Evolutionary conservation across 2,329 filamentous ascomycete species (phyloP), one percentile per base, ranked within the genome.

Genomic region (Penicillium brevicompactum): DNA sequence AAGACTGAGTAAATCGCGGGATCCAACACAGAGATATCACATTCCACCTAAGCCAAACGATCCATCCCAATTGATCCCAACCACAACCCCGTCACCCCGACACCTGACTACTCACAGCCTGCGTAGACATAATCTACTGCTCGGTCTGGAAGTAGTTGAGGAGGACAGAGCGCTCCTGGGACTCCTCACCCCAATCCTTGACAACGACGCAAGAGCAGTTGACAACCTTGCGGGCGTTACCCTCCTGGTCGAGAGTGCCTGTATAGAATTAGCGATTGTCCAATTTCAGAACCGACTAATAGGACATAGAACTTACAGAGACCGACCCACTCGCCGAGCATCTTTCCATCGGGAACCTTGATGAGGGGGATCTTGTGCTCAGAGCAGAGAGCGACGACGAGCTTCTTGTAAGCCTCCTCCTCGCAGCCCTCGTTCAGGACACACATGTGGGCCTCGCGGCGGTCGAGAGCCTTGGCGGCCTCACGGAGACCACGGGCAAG

Each of bases 181-280:
- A 95, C 86, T 99, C 94, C 87, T 97, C 94, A 87, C 94, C 94
- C 94, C 94, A 99, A 82, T 99, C 92, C 85, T 94, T 93, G 76
- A 99, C 94, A 63, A 99, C 94, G 74, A 99, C 94, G 86, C 94
- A 97, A 76, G 93, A 97, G 92, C 94, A 99, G 90, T 99, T 99
- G 84, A 99, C 94, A 70, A 99, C 93, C 89, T 99, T 99, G 82
- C 94, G 91, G 75, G 94, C 92, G 82, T 99, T 99, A 74, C 94
- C 94, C 84, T 99, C 94, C 77, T 94, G 93, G 85, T 99, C 94
- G 74, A 99, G 88, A 72, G 97, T 92, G 84, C 93, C 93, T 97
- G 59, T 34, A 41, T 43, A 46, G 46, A 2, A 49, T 68, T 64
- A 55, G 49, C 58, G 53, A 46, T 30, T 30, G 38, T 32, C 46